Base-by-base conservation (phyloP, 2,329 filamentous ascomycete genomes). In the Ophiosphaerella korrae region DNA sequence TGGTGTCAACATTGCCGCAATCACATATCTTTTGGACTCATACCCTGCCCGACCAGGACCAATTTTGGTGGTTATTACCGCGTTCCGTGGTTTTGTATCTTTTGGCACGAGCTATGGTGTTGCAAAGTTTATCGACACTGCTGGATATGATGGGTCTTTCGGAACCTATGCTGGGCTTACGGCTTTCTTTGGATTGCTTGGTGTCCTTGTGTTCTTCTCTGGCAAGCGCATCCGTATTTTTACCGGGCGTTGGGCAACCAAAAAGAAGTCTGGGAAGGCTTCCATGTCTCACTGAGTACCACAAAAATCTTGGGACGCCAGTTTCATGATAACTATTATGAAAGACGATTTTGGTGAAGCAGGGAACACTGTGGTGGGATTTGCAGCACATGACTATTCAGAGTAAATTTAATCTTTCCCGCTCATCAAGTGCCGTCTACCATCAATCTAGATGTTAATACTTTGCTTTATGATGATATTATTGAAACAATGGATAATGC, bases 31-130 rank as follows among this genome's bases (percentile, higher is more conserved):
- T 4, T 70, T 80, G 2, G 78, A 80, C 47, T 70, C 73, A 1
- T 80, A 79, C 47, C 77, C 77, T 1, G 68, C 70, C 2, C 67
- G 74, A 2, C 72, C 76, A 3, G 75, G 75, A 0, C 74, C 77
- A 0, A 51, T 78, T 2, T 58, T 80, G 16, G 73, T 80, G 3
- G 72, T 80, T 32, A 75, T 80, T 26, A 79, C 76, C 42, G 76
- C 78, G 4, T 70, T 78, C 54, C 67, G 77, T 2, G 77, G 77
- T 0, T 73, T 80, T 36, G 74, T 80, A 7, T 75, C 72, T 1
- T 80, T 80, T 44, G 77, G 77, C 13, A 62, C 62, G 5, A 75
- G 70, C 44, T 77, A 76, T 55, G 74, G 75, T 9, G 73, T 72
- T 13, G 64, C 58, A 9, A 60, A 62, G 9, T 71, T 72, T 48